Evolutionary conservation across 495 filamentous ascomycete species (phyloP).

Genomic region (Margaritispora aquatica): DNA sequence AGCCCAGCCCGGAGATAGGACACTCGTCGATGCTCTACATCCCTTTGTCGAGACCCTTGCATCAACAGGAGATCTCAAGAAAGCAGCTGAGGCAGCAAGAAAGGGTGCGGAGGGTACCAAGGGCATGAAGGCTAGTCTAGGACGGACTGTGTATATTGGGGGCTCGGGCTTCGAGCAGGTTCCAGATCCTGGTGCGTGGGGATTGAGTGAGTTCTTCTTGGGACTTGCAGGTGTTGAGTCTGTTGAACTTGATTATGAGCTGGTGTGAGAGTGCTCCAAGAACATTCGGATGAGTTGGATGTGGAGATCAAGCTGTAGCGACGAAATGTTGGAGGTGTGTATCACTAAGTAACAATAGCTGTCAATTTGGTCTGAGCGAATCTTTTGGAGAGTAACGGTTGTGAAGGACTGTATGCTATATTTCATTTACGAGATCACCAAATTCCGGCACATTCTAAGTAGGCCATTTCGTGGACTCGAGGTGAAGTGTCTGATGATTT

Average conservation of each 20-base stretch:
- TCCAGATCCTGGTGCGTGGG: slow-evolving; percentile 89
- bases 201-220: slow-evolving; percentile 70
- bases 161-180: slow-evolving; percentile 74
- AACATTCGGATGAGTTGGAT: too few relatives aligned
- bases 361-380: too few relatives aligned
- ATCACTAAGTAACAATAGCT: background rate
- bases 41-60: slow-evolving; percentile 75
- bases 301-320: too few relatives aligned
- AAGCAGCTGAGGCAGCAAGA: slow-evolving; percentile 69
- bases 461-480: too few relatives aligned
- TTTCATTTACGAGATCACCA: too few relatives aligned
- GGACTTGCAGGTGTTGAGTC: slow-evolving; percentile 52
- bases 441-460: too few relatives aligned
- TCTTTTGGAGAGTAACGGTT: too few relatives aligned
- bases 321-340: too few relatives aligned
- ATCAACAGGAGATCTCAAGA: slow-evolving; percentile 53
- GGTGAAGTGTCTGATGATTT: too few relatives aligned
- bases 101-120: slow-evolving; percentile 77
- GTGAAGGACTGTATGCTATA: too few relatives aligned
- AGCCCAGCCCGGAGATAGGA: slow-evolving; percentile 81
- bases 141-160: slow-evolving; percentile 86
- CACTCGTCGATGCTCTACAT: slow-evolving; percentile 81
- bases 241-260: slow-evolving; percentile 16
- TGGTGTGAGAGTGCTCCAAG: too few relatives aligned
- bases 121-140: slow-evolving; percentile 84